A percentile compares a stretch with the other conserved stretches of the same genome.
Conservation (phyloP, 2,329 filamentous ascomycete species). For the Fusarium setosum region DNA sequence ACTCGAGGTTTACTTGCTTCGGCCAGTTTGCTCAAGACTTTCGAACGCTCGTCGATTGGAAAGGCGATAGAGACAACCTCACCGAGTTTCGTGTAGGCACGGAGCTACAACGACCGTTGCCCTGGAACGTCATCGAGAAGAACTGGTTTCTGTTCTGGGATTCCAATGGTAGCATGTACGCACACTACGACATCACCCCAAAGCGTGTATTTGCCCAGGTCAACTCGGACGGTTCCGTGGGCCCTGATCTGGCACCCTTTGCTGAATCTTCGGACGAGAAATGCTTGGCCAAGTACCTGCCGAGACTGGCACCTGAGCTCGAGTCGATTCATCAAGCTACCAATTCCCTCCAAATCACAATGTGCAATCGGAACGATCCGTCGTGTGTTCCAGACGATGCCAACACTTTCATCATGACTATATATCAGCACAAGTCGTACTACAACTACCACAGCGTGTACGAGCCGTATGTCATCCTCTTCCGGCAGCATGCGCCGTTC, state of each 20-base stretch:
- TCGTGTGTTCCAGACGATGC: conserved; percentile 53
- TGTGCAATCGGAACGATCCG: conserved; percentile 61
- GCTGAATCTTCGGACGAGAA: conserved; percentile 51
- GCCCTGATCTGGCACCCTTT: conserved; percentile 56
- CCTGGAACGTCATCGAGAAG: conserved; percentile 63
- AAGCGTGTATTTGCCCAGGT: conserved; percentile 61
- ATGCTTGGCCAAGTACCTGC: conserved; percentile 61
- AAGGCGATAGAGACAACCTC: conserved; percentile 36
- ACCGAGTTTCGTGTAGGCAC: conserved; percentile 55
- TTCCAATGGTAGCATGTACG: conserved; percentile 54
- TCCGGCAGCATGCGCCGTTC: conserved; percentile 60
- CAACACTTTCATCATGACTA: conserved; percentile 66
- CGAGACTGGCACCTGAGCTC: conserved; percentile 46
- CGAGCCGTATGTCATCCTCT: conserved; percentile 66
- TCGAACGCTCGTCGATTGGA: conserved; percentile 59
- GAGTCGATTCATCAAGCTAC: conserved; percentile 70
- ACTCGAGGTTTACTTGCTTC: conserved; percentile 65
- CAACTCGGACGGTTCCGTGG: conserved; percentile 56
- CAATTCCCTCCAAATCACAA: conserved; percentile 66
- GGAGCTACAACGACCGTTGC: conserved; percentile 63
- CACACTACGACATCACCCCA: conserved; percentile 65
- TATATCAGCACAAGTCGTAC: conserved; percentile 67
- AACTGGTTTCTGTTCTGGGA: conserved; percentile 75
- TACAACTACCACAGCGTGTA: conserved; percentile 62
- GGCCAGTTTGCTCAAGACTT: conserved; percentile 69